Evolutionary conservation across 2,329 filamentous ascomycete species (phyloP).

Genomic region (Fusarium sp.): DNA sequence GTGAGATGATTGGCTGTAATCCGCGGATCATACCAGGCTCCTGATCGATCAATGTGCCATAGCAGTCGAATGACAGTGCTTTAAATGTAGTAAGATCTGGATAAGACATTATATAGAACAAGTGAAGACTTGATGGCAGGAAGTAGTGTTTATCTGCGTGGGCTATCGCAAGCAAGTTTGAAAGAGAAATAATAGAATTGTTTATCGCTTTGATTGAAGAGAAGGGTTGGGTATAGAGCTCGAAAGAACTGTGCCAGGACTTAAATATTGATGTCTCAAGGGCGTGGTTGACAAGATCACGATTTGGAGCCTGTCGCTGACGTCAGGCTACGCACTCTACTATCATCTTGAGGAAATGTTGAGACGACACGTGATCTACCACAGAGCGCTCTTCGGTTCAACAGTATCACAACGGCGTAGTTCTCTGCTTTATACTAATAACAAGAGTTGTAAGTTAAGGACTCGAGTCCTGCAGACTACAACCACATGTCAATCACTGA

Average conservation of each 20-base stretch:
- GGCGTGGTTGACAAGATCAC: slow-evolving; percentile 20
- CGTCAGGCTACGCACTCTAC: slow-evolving; percentile 1
- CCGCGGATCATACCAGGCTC: slow-evolving; percentile 18
- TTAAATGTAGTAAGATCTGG: slow-evolving; percentile 15
- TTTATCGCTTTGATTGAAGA: fast-evolving
- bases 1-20: slow-evolving; percentile 7
- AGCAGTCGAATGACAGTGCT: slow-evolving; percentile 19
- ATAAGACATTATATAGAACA: neutral
- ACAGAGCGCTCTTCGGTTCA: no score
- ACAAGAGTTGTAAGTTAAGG: no score
- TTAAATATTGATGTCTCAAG: slow-evolving; percentile 6
- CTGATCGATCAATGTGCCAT: slow-evolving; percentile 25
- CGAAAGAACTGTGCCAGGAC: fast-evolving
- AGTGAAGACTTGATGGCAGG: neutral
- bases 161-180: no score
- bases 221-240: neutral
- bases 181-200: no score
- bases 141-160: no score
- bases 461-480: no score
- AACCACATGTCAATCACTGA: no score
- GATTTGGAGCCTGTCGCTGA: neutral
- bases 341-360: no score
- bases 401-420: no score
- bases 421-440: no score
- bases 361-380: no score